Base-by-base conservation (phyloP, 169 alveolate species). In the Plasmodium falciparum region DNA sequence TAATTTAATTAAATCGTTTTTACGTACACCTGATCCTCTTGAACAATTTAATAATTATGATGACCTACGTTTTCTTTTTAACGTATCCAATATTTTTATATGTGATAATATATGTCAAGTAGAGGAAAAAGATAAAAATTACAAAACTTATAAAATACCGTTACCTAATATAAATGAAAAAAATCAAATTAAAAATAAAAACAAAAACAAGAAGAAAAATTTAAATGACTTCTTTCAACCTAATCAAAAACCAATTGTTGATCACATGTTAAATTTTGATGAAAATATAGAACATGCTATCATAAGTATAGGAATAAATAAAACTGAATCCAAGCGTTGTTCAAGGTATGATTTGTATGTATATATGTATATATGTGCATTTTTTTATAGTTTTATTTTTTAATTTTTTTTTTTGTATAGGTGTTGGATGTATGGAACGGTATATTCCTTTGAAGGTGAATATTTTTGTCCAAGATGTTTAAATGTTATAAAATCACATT, bases 381-480 rank as follows among this genome's bases (percentile, higher is more conserved):
- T 43, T 39, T 22, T 63, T 12, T 26, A 47, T n/a, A n/a, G n/a
- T 63, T 49, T 43, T 47, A 22, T 65, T 76, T 49, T 63, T 63
- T 7, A 3, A 20, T 33, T 50, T 76, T 63, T 63, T 63, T 7
- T 20, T 6, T 12, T n/a, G 9, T 54, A 45, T 70, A 78, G 89
- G 76, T 78, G 89, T 52, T 78, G 89, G 89, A 78, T 78, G 89
- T 78, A 65, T 62, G 89, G 89, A 13, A 78, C 78, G 58, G 80
- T 66, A 49, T 47, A 70, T 22, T 58, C 58, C 20, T 78, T 78
- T 49, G 76, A 78, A 67, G 89, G 76, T n/a, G 76, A 49, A 11
- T 70, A 65, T 58, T 43, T 78, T 47, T 78, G 89, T 70, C 89
- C 89, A 39, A 78, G 89, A 47, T 78, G 89, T 45, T 39, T 59